These are phyloP conservation scores for Diaporthe citriasiana DNA, from an alignment of 2,329 filamentous ascomycete genomes.

Conservation along the genomic window DNA sequence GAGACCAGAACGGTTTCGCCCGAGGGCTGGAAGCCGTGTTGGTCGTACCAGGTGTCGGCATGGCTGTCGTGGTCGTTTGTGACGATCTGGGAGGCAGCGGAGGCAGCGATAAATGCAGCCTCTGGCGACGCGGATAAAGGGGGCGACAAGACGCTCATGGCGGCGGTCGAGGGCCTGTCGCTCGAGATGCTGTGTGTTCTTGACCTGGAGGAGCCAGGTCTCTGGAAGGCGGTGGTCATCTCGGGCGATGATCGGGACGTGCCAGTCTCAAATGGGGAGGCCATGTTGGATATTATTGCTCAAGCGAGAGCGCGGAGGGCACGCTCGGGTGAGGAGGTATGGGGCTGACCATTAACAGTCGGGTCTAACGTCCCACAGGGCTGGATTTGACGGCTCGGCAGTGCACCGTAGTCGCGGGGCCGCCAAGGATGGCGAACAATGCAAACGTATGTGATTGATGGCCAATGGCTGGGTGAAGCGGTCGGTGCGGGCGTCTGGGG, in stretches of 20 bases:
- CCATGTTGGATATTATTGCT: slow-evolving; percentile 40
- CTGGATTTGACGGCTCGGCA: slow-evolving; percentile 30
- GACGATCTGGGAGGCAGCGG: slow-evolving; percentile 91
- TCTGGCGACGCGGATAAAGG: slow-evolving; percentile 79
- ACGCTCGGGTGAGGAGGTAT: slow-evolving; percentile 26
- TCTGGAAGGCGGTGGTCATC: slow-evolving; percentile 31
- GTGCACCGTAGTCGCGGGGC: slow-evolving; percentile 36
- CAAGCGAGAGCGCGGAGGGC: slow-evolving; percentile 19
- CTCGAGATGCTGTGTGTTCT: slow-evolving; percentile 77
- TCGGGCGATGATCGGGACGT: slow-evolving; percentile 39
- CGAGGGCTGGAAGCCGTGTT: slow-evolving; percentile 75
- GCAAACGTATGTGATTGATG: slow-evolving; percentile 9
- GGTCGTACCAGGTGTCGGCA: slow-evolving; percentile 77
- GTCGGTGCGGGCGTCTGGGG: slow-evolving; percentile 20
- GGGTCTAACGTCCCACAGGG: slow-evolving; percentile 17
- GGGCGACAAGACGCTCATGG: slow-evolving; percentile 73
- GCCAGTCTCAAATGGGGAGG: slow-evolving; percentile 36
- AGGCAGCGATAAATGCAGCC: slow-evolving; percentile 88
- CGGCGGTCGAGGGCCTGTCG: slow-evolving; percentile 75
- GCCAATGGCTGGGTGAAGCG: slow-evolving; percentile 17
- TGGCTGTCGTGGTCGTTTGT: slow-evolving; percentile 88
- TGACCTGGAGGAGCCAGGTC: slow-evolving; percentile 51
- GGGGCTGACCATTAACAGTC: slow-evolving; percentile 34
- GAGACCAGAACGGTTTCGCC: slow-evolving; percentile 81
- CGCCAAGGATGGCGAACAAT: slow-evolving; percentile 26